Conservation (phyloP, 2,329 filamentous ascomycete species). For the Fusarium fracticaudum region DNA sequence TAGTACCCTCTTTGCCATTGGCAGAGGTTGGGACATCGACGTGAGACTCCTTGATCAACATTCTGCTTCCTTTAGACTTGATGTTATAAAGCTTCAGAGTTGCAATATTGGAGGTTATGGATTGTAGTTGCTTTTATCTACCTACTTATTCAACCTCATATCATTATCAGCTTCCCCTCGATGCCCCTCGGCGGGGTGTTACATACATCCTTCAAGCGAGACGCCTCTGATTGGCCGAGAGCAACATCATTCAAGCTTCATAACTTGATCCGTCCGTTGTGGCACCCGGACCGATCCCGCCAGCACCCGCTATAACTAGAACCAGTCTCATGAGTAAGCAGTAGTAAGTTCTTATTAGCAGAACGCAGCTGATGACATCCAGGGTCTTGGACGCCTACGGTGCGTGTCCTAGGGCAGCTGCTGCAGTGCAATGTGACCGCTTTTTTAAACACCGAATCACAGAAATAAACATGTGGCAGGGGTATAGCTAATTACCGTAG, state of each 20-base stretch:
- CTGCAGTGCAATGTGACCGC: constrained; percentile 16
- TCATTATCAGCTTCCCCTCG: constrained; percentile 28
- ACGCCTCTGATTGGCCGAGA: constrained; percentile 21
- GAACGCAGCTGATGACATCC: neutral
- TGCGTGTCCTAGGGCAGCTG: constrained; percentile 4
- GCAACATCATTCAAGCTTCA: constrained; percentile 23
- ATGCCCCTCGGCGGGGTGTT: constrained; percentile 36
- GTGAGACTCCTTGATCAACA: constrained; percentile 65
- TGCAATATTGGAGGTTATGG: neutral
- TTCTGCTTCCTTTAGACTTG: constrained; percentile 38
- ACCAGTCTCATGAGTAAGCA: neutral
- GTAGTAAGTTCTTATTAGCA: neutral
- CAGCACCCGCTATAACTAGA: neutral
- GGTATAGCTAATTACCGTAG: constrained; percentile 10
- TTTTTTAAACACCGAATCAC: constrained; percentile 12
- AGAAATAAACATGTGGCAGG: constrained; percentile 17
- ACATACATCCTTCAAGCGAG: constrained; percentile 7
- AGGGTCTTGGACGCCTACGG: neutral
- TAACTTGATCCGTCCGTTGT: constrained; percentile 15
- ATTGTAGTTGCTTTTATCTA: constrained; percentile 1
- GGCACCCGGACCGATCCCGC: constrained; percentile 25
- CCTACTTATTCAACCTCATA: constrained; percentile 13
- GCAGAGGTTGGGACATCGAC: constrained; percentile 60
- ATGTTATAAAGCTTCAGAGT: neutral
- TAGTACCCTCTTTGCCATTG: constrained; percentile 63